These are phyloP conservation scores for Xylariaceae sp. DNA, from an alignment of 2,329 filamentous ascomycete species.

Conservation along the genomic window DNA sequence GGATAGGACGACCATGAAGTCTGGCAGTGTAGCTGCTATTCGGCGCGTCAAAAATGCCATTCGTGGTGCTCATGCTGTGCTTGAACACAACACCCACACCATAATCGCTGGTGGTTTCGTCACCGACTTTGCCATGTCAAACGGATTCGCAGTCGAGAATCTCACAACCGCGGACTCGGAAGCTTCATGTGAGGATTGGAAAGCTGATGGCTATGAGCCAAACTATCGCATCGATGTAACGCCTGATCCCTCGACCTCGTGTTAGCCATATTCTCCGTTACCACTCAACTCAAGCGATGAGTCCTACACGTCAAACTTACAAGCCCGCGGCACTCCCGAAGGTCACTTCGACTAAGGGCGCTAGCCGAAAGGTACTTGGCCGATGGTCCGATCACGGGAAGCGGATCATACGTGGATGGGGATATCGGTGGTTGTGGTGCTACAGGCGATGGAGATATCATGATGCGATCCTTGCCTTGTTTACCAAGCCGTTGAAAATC, in stretches of 20 bases:
- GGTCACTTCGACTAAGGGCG: slow-evolving; percentile 53
- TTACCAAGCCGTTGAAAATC: slow-evolving; percentile 54
- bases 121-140: slow-evolving; percentile 48
- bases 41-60: slow-evolving; percentile 47
- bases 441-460: slow-evolving; percentile 54
- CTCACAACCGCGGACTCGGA: slow-evolving; percentile 40
- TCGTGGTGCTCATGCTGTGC: slow-evolving; percentile 46
- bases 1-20: slow-evolving; percentile 51
- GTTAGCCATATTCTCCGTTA: slow-evolving; percentile 43
- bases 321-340: slow-evolving; percentile 6
- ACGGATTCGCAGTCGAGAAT: slow-evolving; percentile 45
- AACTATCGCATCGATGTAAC: slow-evolving; percentile 47
- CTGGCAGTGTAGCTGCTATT: slow-evolving; percentile 49
- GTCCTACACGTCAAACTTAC: slow-evolving; percentile 17
- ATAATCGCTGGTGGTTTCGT: slow-evolving; percentile 51
- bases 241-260: slow-evolving; percentile 40
- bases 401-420: slow-evolving; percentile 51
- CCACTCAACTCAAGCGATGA: slow-evolving; percentile 21
- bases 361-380: slow-evolving; percentile 50
- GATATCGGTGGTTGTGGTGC: slow-evolving; percentile 53
- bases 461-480: slow-evolving; percentile 55
- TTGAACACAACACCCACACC: slow-evolving; percentile 49
- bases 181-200: slow-evolving; percentile 42
- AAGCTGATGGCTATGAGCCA: slow-evolving; percentile 39
- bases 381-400: slow-evolving; percentile 53